Evolutionary conservation across 129 eudicot genomes (phyloP), one percentile per base, ranked within the genome.

Genomic region (Centella asiatica): DNA sequence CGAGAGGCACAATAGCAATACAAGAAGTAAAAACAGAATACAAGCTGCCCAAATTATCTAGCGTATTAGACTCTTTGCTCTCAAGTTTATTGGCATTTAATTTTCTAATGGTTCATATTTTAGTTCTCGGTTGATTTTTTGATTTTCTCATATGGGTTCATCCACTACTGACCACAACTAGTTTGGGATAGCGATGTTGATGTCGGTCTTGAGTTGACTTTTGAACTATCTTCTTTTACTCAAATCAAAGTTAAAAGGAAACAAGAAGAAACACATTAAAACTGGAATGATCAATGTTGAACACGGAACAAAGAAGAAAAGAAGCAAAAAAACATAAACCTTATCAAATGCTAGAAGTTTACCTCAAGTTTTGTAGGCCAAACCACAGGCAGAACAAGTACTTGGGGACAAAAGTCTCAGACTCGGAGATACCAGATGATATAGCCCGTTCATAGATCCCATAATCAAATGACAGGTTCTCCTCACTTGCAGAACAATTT

Each of bases 301-400:
- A 10, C 65, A 33, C n/a, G 22, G 42, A 4, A 31, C 5, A 39
- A 15, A 60, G 14, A 14, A 15, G 32, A 33, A 24, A 24, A 12
- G 13, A 23, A 4, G n/a, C 6, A 18, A 24, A 51, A 56, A 13
- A 5, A 10, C 40, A 33, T 19, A 9, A 15, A 12, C 18, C 6
- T 1, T 19, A 57, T 57, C 9, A 18, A 20, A 57, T 33, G 25
- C 25, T 34, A 15, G 66, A 22, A 42, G 50, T 76, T 40, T 44
- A 73, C 97, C 97, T 90, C 59, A 86, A 72, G 72, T 86, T 90
- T 66, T 84, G 87, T 57, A 90, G 68, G 57, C 97, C 95, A 88
- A 95, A 90, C 95, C 95, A 90, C 69, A 86, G 74, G 66, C 97
- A 90, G 58, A 76, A 90, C 57, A 74, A 86, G 75, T 80, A 86